These are phyloP conservation scores for Flaveria floridana DNA, from an alignment of 140 eudicot species.

Conservation along the genomic window DNA sequence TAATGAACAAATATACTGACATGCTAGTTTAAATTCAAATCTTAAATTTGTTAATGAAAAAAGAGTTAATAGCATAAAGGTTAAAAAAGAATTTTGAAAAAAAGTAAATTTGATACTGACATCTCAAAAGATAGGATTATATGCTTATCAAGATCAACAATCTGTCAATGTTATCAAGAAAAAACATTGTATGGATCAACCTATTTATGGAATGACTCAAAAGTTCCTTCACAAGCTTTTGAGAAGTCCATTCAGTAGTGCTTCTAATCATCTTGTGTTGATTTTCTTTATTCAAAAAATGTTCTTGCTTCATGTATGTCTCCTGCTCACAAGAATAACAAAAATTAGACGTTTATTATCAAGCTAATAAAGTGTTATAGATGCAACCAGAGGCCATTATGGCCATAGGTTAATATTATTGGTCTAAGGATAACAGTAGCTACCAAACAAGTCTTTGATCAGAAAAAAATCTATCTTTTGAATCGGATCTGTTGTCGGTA, in stretches of 20 bases:
- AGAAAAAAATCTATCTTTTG: neutral
- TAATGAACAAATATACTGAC: neutral
- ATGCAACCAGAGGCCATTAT: neutral
- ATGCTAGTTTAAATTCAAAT: neutral
- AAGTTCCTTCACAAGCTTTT: slow-evolving; percentile 1
- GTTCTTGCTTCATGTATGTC: neutral
- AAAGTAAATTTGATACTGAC: neutral
- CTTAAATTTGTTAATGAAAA: neutral
- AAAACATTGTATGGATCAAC: slow-evolving; percentile 4
- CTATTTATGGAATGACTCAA: slow-evolving; percentile 8
- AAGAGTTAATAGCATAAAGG: neutral
- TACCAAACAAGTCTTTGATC: neutral
- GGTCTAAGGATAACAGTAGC: neutral
- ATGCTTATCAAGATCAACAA: slow-evolving; percentile 14
- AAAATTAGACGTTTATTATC: neutral
- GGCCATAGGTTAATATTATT: neutral
- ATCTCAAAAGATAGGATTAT: neutral
- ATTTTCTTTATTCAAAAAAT: slow-evolving; percentile 3
- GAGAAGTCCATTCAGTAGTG: slow-evolving; percentile 5
- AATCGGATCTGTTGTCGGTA: neutral
- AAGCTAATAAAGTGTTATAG: neutral
- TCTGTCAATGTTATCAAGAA: slow-evolving; percentile 12
- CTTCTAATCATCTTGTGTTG: slow-evolving; percentile 7
- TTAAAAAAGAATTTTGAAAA: neutral
- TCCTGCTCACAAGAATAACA: neutral